Evolutionary conservation across 75 land plant species (phyloP).

Genomic region (Selaginella tamariscina): DNA sequence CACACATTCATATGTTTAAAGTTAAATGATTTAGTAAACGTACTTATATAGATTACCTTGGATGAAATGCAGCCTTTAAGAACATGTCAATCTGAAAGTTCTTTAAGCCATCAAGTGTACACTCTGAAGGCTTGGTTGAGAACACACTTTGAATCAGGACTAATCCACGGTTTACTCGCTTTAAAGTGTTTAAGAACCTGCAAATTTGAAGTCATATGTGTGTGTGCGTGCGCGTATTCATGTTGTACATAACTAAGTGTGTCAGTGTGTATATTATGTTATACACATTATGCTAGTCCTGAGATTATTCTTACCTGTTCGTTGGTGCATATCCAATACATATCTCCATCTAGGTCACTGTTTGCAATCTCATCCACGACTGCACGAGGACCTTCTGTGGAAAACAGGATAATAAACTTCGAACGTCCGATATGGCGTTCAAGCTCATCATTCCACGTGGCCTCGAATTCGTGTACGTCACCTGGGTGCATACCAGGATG

Average conservation of each 20-base stretch:
- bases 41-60: constrained; percentile 28
- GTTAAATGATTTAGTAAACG: too few relatives aligned
- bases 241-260: too few relatives aligned
- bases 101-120: constrained; percentile 35
- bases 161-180: constrained; percentile 36
- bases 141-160: neutral
- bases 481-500: constrained; percentile 76
- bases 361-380: constrained; percentile 73
- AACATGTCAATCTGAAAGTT: constrained; percentile 32
- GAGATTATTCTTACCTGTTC: constrained; percentile 44
- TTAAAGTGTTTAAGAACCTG: constrained; percentile 40
- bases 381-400: constrained; percentile 52
- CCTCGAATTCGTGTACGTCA: constrained; percentile 55
- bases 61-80: constrained; percentile 35
- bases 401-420: constrained; percentile 70
- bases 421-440: constrained; percentile 43
- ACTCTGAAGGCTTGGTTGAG: constrained; percentile 17
- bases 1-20: too few relatives aligned
- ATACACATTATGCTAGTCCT: too few relatives aligned
- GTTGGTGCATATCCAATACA: constrained; percentile 64
- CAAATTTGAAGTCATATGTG: too few relatives aligned
- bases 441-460: constrained; percentile 42
- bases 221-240: too few relatives aligned
- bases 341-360: constrained; percentile 85
- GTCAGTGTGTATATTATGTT: too few relatives aligned